Percentiles rank a stretch among this genome's conserved stretches.
These are phyloP conservation scores for Cercophora scortea DNA, from an alignment of 495 filamentous ascomycete species.

Conservation along the genomic window DNA sequence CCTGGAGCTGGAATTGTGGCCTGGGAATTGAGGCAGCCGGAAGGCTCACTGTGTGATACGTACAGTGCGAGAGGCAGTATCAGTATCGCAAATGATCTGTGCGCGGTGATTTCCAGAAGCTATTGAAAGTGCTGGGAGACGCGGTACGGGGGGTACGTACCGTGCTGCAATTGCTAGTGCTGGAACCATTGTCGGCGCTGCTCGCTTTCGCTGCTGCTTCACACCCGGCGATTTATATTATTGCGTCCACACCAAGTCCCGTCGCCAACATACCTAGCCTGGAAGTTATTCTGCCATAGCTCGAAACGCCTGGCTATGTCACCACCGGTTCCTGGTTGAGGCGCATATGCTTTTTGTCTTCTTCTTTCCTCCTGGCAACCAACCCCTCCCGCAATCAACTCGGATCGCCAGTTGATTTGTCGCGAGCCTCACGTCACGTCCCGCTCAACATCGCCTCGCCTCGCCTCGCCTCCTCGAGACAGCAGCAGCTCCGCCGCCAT, in stretches of 20 bases:
- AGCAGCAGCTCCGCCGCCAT: not conserved
- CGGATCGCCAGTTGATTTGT: too few species aligned
- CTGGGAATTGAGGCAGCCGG: too few species aligned
- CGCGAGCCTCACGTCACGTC: too few species aligned
- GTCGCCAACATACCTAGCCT: not conserved
- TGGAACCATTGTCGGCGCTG: too few species aligned
- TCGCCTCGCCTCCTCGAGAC: not conserved
- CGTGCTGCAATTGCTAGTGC: not conserved
- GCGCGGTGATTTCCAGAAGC: too few species aligned
- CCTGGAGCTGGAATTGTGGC: too few species aligned
- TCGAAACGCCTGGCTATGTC: slow-evolving; percentile 9
- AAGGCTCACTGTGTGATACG: too few species aligned
- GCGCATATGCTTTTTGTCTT: slow-evolving; percentile 6
- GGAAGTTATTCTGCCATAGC: not conserved
- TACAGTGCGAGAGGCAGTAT: too few species aligned
- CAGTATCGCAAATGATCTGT: too few species aligned
- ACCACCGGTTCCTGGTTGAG: slow-evolving; percentile 9
- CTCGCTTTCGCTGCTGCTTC: not conserved
- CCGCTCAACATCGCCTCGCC: not conserved
- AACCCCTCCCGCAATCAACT: too few species aligned
- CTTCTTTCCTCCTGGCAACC: too few species aligned
- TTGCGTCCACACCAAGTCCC: not conserved
- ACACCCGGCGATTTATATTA: not conserved
- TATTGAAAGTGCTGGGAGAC: too few species aligned
- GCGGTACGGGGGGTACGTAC: not conserved